These are phyloP conservation scores for Kluyveromyces wickerhamii DNA, from an alignment of 805 yeast genomes.

Conservation along the genomic window DNA sequence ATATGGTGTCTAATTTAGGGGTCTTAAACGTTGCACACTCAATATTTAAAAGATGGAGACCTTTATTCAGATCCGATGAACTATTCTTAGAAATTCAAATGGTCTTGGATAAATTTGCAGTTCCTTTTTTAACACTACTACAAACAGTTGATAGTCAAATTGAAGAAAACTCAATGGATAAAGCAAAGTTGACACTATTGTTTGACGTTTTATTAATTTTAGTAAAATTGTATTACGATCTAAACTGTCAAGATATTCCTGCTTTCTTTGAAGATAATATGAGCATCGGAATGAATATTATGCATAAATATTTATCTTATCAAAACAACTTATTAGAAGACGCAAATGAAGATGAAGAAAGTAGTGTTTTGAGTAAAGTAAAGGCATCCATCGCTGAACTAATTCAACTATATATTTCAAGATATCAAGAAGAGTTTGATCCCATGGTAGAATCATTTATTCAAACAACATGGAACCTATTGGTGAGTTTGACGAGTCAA, in stretches of 20 bases:
- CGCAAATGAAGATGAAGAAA: conserved; percentile 50
- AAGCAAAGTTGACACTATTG: conserved; percentile 44
- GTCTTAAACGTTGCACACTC: conserved; percentile 90
- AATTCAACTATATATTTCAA: conserved; percentile 74
- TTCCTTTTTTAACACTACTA: conserved; percentile 69
- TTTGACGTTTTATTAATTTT: conserved; percentile 66
- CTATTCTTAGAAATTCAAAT: conserved; percentile 78
- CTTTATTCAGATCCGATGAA: conserved; percentile 84
- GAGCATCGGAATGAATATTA: conserved; percentile 62
- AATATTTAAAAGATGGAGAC: conserved; percentile 95
- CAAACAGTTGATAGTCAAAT: conserved; percentile 61
- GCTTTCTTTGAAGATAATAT: conserved; percentile 94
- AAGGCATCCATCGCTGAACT: conserved; percentile 81
- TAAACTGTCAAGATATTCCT: conserved; percentile 96
- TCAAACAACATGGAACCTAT: conserved; percentile 71
- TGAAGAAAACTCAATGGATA: conserved; percentile 36
- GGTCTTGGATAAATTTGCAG: conserved; percentile 75
- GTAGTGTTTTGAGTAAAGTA: conserved; percentile 60
- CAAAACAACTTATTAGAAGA: conserved; percentile 46
- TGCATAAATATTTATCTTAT: conserved; percentile 73
- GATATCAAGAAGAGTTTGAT: conserved; percentile 91
- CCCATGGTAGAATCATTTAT: conserved; percentile 69
- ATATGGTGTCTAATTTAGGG: conserved; percentile 71
- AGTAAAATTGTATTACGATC: conserved; percentile 79
- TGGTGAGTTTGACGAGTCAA: conserved; percentile 57